Base-by-base conservation (phyloP, 2,329 filamentous ascomycete genomes). In the Epichloe amarillans region DNA sequence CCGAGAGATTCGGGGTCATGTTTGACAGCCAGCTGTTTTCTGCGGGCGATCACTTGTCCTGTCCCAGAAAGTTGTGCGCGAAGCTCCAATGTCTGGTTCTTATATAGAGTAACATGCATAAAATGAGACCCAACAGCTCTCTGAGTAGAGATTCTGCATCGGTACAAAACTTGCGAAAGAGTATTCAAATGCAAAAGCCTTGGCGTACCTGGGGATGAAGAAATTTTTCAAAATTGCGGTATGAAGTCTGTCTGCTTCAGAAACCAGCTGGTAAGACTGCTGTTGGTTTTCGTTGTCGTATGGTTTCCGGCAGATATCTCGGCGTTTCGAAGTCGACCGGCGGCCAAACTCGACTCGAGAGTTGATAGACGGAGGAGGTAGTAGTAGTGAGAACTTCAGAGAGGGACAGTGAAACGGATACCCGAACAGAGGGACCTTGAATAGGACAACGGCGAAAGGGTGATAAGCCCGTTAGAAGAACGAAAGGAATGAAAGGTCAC, bases 231-330 rank as follows among this genome's bases (percentile, higher is more conserved):
- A 36, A 36, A 21, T 35, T 3, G 36, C 10, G 12, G 17, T 8
- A 3, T 41, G 12, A 26, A 37, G 43, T 54, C 30, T 52, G 50
- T 52, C 23, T 56, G 48, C 51, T 55, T 57, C 57, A 58, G 54
- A 54, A 58, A 58, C 56, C 56, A 56, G 57, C 55, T 56, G 57
- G 49, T 50, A 52, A 49, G 41, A 44, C 53, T 53, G 48, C 49
- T 53, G 46, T 42, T 30, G n/a, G 5, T 45, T 36, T 5, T 38
- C 47, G 37, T 47, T 30, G 21, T 23, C 19, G 30, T 5, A 5
- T 46, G 33, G 15, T 17, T 41, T 15, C 15, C 33, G n/a, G n/a
- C 30, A 19, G 23, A 37, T 39, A 37, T 33, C 3, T 35, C 38
- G 38, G 30, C 11, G 46, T 40, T 26, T 8, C 3, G 15, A 6